phyloP scores from a whole-genome alignment of 768 basidiomycete genomes.

The Kwoniella dejecticola region DNA sequence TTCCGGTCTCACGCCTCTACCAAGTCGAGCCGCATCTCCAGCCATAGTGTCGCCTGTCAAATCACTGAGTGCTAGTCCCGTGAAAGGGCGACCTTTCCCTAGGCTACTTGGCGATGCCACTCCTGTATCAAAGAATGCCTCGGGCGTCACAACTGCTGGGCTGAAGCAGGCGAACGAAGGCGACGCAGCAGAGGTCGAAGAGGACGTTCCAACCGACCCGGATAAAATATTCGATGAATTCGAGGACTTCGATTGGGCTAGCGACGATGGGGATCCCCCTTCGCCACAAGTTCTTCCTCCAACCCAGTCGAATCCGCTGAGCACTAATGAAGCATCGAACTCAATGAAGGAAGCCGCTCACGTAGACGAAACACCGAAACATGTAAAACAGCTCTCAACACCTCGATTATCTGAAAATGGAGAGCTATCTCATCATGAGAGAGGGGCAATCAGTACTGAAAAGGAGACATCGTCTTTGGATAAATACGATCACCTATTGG shows the following conservation, averaged over 20 bases:
- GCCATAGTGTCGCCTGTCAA: constrained; percentile 3
- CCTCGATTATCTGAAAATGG: too few relatives aligned
- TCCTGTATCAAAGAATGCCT: not conserved
- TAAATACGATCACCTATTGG: constrained; percentile 1
- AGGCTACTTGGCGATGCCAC: not conserved
- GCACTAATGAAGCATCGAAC: too few relatives aligned
- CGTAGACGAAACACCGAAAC: too few relatives aligned
- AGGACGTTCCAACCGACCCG: not conserved
- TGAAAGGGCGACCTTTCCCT: constrained; percentile 6
- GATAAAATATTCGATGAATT: constrained; percentile 6
- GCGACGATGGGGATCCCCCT: not conserved
- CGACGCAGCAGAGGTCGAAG: not conserved
- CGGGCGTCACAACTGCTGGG: not conserved
- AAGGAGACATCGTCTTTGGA: too few relatives aligned
- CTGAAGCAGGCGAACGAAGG: too few relatives aligned
- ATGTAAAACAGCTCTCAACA: too few relatives aligned
- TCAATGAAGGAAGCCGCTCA: too few relatives aligned
- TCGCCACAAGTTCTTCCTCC: not conserved
- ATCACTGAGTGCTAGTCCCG: constrained; percentile 16
- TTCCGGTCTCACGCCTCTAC: constrained; percentile 10
- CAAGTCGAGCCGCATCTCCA: not conserved
- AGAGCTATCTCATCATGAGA: too few relatives aligned
- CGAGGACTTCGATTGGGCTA: constrained; percentile 19
- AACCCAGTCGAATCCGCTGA: too few relatives aligned
- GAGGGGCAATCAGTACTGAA: too few relatives aligned